Conservation (phyloP, 345 rosid species). For the Abelmoschus esculentus region DNA sequence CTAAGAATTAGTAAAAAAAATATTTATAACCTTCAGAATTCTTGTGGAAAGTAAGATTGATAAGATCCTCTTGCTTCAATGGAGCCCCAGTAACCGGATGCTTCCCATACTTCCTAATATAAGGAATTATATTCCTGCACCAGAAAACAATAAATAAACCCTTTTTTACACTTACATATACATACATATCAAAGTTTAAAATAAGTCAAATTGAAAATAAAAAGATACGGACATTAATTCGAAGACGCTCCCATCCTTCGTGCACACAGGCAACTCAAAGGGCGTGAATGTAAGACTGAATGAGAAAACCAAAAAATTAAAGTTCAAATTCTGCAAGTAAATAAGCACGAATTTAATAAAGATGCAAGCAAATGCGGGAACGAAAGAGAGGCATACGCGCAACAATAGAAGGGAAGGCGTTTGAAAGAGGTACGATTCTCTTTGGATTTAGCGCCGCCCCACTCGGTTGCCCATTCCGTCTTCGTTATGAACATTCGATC, state of each 20-base stretch:
- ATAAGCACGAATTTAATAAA: not conserved
- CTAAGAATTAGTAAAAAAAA: not conserved
- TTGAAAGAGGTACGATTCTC: slow-evolving; percentile 69
- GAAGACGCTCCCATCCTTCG: slow-evolving; percentile 71
- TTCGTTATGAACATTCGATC: slow-evolving; percentile 93
- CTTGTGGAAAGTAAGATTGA: slow-evolving; percentile 72
- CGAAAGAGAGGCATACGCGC: slow-evolving; percentile 53
- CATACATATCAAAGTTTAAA: not conserved
- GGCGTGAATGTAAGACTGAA: slow-evolving; percentile 90
- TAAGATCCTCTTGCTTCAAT: slow-evolving; percentile 66
- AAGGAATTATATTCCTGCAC: slow-evolving; percentile 73
- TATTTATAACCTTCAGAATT: slow-evolving; percentile 60
- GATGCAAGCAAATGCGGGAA: not conserved
- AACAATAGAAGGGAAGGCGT: slow-evolving; percentile 92
- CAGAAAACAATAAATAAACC: not conserved
- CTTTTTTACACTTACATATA: not conserved
- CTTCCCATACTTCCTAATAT: slow-evolving; percentile 70
- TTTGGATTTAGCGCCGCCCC: slow-evolving; percentile 96
- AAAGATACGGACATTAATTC: slow-evolving; percentile 55
- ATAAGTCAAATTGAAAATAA: not conserved
- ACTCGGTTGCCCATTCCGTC: slow-evolving; percentile 98
- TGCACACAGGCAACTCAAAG: slow-evolving; percentile 68
- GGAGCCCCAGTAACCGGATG: slow-evolving; percentile 80
- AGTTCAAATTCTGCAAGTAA: not conserved
- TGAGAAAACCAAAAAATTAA: not conserved